Evolutionary conservation across 306 rosid species (phyloP).

Genomic region (Dicorynia guianensis): DNA sequence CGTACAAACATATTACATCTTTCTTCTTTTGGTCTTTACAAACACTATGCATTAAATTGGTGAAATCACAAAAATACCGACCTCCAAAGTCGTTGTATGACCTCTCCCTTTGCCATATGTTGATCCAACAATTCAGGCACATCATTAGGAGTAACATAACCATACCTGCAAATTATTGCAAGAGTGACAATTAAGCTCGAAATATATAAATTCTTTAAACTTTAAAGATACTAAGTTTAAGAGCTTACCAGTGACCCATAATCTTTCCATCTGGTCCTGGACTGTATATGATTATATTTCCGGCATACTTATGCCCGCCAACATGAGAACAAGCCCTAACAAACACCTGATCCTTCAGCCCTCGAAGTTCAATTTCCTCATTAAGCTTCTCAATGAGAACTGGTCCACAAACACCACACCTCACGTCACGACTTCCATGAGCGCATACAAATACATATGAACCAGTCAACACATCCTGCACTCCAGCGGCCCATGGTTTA

Average conservation of each 20-base stretch:
- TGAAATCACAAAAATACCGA: constrained; percentile 43
- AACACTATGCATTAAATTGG: constrained; percentile 19
- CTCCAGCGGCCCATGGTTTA: constrained; percentile 71
- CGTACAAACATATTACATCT: not conserved
- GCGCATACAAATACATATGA: constrained; percentile 87
- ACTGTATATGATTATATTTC: constrained; percentile 76
- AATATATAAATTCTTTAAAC: constrained; percentile 3
- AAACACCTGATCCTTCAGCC: constrained; percentile 64
- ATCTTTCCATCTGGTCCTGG: constrained; percentile 67
- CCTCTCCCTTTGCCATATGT: constrained; percentile 83
- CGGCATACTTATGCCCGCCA: constrained; percentile 95
- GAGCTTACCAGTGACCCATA: constrained; percentile 82
- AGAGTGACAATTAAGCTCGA: constrained; percentile 9
- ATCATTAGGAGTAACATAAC: constrained; percentile 89
- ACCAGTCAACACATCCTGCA: constrained; percentile 59
- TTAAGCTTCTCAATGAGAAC: constrained; percentile 68
- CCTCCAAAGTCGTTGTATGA: constrained; percentile 89
- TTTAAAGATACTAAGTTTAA: constrained; percentile 6
- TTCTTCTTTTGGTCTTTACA: not conserved
- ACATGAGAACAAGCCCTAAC: constrained; percentile 83
- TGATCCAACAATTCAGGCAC: constrained; percentile 84
- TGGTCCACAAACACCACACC: constrained; percentile 98
- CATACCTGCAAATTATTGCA: constrained; percentile 72
- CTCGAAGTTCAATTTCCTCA: constrained; percentile 71
- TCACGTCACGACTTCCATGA: constrained; percentile 87